Base-by-base conservation (phyloP, 2,329 filamentous ascomycete species). In the Geosmithia morbida region DNA sequence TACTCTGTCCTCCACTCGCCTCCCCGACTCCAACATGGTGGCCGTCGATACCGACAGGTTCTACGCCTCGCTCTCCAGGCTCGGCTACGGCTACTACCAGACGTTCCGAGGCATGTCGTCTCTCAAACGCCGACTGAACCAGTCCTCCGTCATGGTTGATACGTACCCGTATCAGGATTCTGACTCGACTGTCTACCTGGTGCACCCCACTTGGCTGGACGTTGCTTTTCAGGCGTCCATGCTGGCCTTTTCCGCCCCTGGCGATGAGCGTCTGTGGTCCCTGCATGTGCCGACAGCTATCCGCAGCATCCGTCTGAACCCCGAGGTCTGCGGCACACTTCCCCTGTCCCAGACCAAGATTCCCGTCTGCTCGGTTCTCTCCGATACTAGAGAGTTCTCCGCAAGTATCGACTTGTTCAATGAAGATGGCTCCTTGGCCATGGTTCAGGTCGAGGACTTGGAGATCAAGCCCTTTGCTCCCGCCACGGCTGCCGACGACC, bases 201-300 rank as follows among this genome's bases (percentile, higher is more conserved):
- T 65, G 2, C 62, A 65, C 45, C 62, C 63, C 0, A 53, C 46
- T 2, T 48, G 50, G 14, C 55, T 66, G 0, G 63, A 65, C 45
- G 54, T 52, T 1, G 56, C 59, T 1, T 53, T 67, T 49, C 64
- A 67, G 50, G 43, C 56, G 2, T 41, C 51, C 19, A 49, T 64
- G 10, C 47, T 59, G 2, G 61, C 63, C 7, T 58, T 53, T 47
- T 51, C 53, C 18, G 52, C 49, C 17, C 63, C 63, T 2, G 55
- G 52, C 1, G 57, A 61, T 47, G 58, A 55, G 2, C 51, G 56
- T 11, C 51, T 65, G 7, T 58, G 57, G 51, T 48, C 56, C 3
- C 48, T 59, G 11, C 55, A 60, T 45, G 48, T 65, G 6, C 61
- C 61, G 1, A 59, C 55, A 0, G 29, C 19, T 1, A 60, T 64